Evolutionary conservation across 768 basidiomycete genomes (phyloP).

Genomic region (Panellus pusillus): DNA sequence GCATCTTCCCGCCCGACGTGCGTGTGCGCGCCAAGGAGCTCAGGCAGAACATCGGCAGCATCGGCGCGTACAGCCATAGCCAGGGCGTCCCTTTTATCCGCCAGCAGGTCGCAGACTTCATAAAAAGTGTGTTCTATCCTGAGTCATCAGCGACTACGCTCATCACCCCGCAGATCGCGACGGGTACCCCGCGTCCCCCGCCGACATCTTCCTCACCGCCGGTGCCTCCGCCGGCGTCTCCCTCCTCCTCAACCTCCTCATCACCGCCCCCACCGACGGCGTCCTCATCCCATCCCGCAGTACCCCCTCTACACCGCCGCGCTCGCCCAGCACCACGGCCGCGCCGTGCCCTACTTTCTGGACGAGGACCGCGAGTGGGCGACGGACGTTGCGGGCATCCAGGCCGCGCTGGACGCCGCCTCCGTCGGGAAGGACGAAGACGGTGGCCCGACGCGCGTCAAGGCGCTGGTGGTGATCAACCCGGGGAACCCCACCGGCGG

Average conservation of each 20-base stretch:
- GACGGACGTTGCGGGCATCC: conserved; percentile 69
- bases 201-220: conserved; percentile 90
- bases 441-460: no score
- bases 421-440: no score
- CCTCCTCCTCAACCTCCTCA: conserved; percentile 77
- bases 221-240: conserved; percentile 96
- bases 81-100: conserved; percentile 91
- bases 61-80: conserved; percentile 95
- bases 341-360: conserved; percentile 84
- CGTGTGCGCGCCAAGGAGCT: conserved; percentile 80
- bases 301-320: conserved; percentile 97
- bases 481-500: conserved; percentile 97
- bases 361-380: conserved; percentile 83
- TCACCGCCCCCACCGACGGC: conserved; percentile 64
- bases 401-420: conserved; percentile 67
- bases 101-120: conserved; percentile 85
- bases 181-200: conserved; percentile 74
- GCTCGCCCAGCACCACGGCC: conserved; percentile 82
- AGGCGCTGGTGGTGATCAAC: conserved; percentile 95
- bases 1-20: conserved; percentile 79
- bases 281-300: conserved; percentile 95
- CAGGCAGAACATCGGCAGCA: conserved; percentile 82
- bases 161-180: conserved; percentile 73
- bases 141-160: background rate
- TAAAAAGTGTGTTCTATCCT: conserved; percentile 57